Evolutionary conservation across 2,329 filamentous ascomycete species (phyloP).

Genomic region (Xylariaceae sp.): DNA sequence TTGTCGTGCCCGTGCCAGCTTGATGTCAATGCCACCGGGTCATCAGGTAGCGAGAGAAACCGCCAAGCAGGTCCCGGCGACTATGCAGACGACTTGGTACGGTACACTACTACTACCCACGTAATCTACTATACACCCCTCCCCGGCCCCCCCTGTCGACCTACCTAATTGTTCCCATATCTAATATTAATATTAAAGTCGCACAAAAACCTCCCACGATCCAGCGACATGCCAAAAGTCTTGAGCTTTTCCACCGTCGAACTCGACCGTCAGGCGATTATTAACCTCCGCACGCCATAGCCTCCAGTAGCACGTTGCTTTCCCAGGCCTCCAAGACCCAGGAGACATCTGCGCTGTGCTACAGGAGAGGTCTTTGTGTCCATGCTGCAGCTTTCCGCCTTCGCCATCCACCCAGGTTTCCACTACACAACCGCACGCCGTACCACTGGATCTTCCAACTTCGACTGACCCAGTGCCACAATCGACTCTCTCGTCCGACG

Average conservation of each 20-base stretch:
- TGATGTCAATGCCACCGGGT: conserved; percentile 39
- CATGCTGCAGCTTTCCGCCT: conserved; percentile 55
- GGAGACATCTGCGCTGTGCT: conserved; percentile 39
- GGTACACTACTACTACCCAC: conserved; percentile 31
- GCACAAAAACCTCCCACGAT: conserved; percentile 46
- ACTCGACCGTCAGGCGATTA: conserved; percentile 39
- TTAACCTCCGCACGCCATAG: conserved; percentile 40
- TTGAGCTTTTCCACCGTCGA: conserved; percentile 41
- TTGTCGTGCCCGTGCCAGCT: conserved; percentile 39
- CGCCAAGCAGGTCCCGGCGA: conserved; percentile 42
- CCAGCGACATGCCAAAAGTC: conserved; percentile 40
- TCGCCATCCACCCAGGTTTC: conserved; percentile 48
- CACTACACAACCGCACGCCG: conserved; percentile 57
- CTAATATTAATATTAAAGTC: conserved; percentile 48
- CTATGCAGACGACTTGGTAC: conserved; percentile 38
- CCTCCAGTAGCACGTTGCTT: conserved; percentile 38
- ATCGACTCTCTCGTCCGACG: conserved; percentile 60
- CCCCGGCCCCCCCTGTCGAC: conserved; percentile 40
- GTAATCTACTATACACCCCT: conserved; percentile 24
- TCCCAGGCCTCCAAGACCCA: conserved; percentile 39
- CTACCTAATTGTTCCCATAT: conserved; percentile 41
- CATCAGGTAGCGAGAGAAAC: conserved; percentile 37
- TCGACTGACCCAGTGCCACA: conserved; percentile 57
- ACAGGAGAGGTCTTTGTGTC: conserved; percentile 43
- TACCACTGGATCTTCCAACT: conserved; percentile 55